Evolutionary conservation across 371 early-diverging fungal species (phyloP), one percentile per base, ranked within the genome.

Genomic region (Capniomyces stellatus): DNA sequence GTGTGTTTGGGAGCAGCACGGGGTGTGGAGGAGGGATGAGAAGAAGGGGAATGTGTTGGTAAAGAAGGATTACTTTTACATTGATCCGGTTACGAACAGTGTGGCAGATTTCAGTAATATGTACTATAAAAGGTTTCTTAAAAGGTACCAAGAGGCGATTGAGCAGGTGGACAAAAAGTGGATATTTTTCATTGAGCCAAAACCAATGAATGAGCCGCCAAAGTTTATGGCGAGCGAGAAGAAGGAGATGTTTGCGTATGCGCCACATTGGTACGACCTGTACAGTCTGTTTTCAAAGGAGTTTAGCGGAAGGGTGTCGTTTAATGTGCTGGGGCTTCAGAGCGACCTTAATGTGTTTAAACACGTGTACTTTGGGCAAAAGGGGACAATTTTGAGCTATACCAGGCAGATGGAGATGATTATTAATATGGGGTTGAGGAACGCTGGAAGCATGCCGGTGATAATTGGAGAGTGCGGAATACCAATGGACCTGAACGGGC

Each of bases 401-500:
- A 61, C 70, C 0, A 76, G 77, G 0, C 89, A 89, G 54, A 71
- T 89, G 23, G 54, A 70, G 21, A 80, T 81, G 43, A 75, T 89
- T 43, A 74, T 77, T 29, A 59, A 65, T 23, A 68, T 60, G 22
- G 87, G 88, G 1, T 50, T 76, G 0, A 51, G 63, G 43, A 71
- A 70, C 23, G 78, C 85, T 52, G 87, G 87, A 10, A 54, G 70
- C 4, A 76, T 73, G 40, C 86, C 87, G 1, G 71, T 71, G 44
- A 46, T 79, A 19, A 58, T 89, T 29, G 89, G 89, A 31, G 89
- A 89, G 61, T 80, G 79, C 19, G 89, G 89, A 21, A 82, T 87
- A 49, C 86, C 89, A 3, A 83, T 85, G 86, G 89, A 89, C 57
- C 68, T 89, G 52, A 83, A 86, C 56, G 70, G 82, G 43, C 67